Percentiles rank a stretch among this genome's conserved stretches.
Evolutionary conservation across 1,284 basidiomycete genomes (phyloP).

Genomic region (Anthracocystis setariae): DNA sequence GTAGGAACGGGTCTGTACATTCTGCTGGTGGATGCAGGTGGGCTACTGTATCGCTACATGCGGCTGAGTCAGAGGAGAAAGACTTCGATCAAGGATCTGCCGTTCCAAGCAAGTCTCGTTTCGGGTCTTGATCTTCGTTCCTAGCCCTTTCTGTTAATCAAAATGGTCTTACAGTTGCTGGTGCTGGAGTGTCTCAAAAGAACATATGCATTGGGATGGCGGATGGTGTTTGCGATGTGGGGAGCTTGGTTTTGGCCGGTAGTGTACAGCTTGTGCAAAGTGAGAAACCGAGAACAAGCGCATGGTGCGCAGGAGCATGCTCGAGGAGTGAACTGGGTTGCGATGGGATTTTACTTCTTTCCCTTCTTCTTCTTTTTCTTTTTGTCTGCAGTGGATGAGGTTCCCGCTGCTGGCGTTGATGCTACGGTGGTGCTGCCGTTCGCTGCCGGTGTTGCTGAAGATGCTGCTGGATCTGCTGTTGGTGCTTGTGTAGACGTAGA

Average conservation of each 20-base stretch:
- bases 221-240: neutral
- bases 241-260: neutral
- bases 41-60: conserved; percentile 53
- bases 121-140: conserved; percentile 42
- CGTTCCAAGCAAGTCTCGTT: conserved; percentile 52
- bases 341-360: conserved; percentile 46
- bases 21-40: conserved; percentile 51
- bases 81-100: conserved; percentile 52
- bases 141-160: neutral
- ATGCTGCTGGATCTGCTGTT: conserved; percentile 6
- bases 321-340: too few species aligned
- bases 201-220: neutral
- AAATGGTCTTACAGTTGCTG: neutral
- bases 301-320: too few species aligned
- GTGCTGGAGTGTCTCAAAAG: neutral
- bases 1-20: conserved; percentile 59
- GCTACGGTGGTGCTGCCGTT: conserved; percentile 1
- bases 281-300: neutral
- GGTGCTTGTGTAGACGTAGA: neutral
- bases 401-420: conserved; percentile 8
- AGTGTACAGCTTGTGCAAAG: neutral
- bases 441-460: conserved; percentile 5
- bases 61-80: conserved; percentile 44
- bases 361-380: conserved; percentile 55
- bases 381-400: conserved; percentile 28